Evolutionary conservation across 2,329 filamentous ascomycete genomes (phyloP), one percentile per base, ranked within the genome.

Genomic region (Ustulina deusta): DNA sequence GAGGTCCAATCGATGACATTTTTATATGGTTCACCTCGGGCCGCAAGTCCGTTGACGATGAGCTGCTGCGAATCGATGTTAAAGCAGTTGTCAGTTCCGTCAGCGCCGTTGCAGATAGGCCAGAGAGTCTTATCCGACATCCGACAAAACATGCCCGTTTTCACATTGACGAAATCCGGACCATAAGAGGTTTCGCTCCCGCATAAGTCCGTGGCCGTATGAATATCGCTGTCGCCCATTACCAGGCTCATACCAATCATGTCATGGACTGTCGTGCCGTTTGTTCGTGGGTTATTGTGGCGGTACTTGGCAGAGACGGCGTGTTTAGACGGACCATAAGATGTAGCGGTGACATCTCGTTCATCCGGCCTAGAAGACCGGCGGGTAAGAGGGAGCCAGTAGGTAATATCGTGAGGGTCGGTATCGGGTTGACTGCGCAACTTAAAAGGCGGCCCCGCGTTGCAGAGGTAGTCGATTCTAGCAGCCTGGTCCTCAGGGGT

Each of bases 121-220:
- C 63, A 76, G 7, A 70, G 38, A 15, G 69, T 73, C 71, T 74
- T 74, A 58, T 75, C 69, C 4, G 69, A 65, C 76, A 78, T 77
- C 25, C 75, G 73, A 65, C 76, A 78, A 68, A 77, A 76, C 0
- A 48, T 61, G 7, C 71, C 65, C 13, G 73, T 65, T 17, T 25
- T 36, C 2, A 63, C 29, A 51, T 73, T 70, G 17, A 74, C 13
- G 44, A 77, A 75, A 66, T 77, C 75, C 0, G 76, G 77, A 6
- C 75, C 74, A 10, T 59, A 48, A 6, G 74, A 74, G 0, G 63
- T 74, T 2, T 55, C 44, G 56, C 69, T 73, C 17, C 60, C 57
- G 69, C 75, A 78, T 20, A 77, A 71, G 6, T 52, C 67, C 9
- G 40, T 20, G 3, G 70, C 72, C 5, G 67, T 62, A 65, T 75